These are phyloP conservation scores for Cladosporium colombiae DNA, from an alignment of 2,329 filamentous ascomycete genomes.

Conservation along the genomic window DNA sequence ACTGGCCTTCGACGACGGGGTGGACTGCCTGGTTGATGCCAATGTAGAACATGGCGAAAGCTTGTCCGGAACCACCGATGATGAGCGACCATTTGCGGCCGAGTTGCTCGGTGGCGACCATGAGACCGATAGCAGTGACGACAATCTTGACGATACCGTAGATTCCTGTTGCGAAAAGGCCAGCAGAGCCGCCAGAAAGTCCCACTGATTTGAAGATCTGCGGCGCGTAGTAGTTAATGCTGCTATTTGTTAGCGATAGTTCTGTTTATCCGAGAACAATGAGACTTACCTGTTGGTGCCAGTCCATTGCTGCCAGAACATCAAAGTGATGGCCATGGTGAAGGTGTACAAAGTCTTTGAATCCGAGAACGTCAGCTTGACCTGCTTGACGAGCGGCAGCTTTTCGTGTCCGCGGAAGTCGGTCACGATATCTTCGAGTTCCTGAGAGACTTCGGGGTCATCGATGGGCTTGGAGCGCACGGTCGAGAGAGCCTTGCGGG, in stretches of 20 bases:
- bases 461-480: conserved; percentile 42
- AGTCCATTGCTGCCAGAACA: conserved; percentile 44
- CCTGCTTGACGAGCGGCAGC: conserved; percentile 41
- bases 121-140: conserved; percentile 45
- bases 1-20: conserved; percentile 48
- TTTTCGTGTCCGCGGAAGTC: conserved; percentile 48
- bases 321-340: conserved; percentile 45
- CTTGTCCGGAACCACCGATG: conserved; percentile 45
- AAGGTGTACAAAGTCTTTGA: conserved; percentile 44
- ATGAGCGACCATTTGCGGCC: conserved; percentile 49
- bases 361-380: conserved; percentile 41
- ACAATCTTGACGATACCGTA: conserved; percentile 51
- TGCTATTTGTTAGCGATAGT: neutral
- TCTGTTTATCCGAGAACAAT: neutral
- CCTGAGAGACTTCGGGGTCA: conserved; percentile 40
- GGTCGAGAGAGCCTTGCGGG: conserved; percentile 42
- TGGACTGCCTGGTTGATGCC: conserved; percentile 40
- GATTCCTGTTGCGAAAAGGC: conserved; percentile 49
- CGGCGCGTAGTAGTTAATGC: conserved; percentile 47
- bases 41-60: conserved; percentile 48
- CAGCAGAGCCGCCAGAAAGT: conserved; percentile 40
- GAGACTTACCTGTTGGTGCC: conserved; percentile 4
- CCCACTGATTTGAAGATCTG: conserved; percentile 49
- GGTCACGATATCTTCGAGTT: conserved; percentile 48
- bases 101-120: conserved; percentile 48